Conservation (phyloP, 805 yeast genomes). For the Tanozyma kutaoensis region DNA sequence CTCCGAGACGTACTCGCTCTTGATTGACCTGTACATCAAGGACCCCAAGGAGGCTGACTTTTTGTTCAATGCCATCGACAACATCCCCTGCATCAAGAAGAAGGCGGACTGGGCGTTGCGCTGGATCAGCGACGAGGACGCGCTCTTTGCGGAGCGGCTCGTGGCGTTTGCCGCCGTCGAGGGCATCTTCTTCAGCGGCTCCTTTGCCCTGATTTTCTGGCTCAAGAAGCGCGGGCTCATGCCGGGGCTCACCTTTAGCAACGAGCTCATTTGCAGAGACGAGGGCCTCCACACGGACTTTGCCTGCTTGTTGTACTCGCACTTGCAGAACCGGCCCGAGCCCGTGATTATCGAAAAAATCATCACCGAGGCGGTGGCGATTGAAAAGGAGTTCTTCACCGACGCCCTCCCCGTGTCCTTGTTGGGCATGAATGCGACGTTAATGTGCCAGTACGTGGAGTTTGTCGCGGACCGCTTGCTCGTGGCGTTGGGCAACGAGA, state of each 20-base stretch:
- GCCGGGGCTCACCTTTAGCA: constrained; percentile 98
- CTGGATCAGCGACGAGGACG: constrained; percentile 86
- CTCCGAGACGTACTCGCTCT: constrained; percentile 90
- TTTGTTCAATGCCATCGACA: constrained; percentile 90
- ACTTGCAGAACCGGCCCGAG: constrained; percentile 81
- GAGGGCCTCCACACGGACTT: constrained; percentile 98
- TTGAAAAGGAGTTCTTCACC: constrained; percentile 88
- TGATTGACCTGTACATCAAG: constrained; percentile 90
- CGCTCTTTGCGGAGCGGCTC: constrained; percentile 87
- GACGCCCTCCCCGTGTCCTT: constrained; percentile 91
- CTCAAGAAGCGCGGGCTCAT: constrained; percentile 95
- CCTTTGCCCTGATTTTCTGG: constrained; percentile 98
- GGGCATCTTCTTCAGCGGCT: constrained; percentile 97
- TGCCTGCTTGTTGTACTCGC: constrained; percentile 91
- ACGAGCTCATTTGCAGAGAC: constrained; percentile 94
- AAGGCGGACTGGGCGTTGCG: constrained; percentile 99
- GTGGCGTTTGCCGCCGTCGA: constrained; percentile 98
- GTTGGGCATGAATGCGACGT: constrained; percentile 85
- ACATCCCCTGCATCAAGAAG: constrained; percentile 90
- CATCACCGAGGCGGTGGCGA: constrained; percentile 88
- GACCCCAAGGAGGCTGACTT: constrained; percentile 88
- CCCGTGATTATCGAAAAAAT: constrained; percentile 67
- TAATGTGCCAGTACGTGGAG: constrained; percentile 97
- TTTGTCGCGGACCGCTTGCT: constrained; percentile 94
- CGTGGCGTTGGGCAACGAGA: constrained; percentile 82